These are phyloP conservation scores for Rhinocladiella similis DNA, from an alignment of 2,329 filamentous ascomycete species.

Conservation along the genomic window DNA sequence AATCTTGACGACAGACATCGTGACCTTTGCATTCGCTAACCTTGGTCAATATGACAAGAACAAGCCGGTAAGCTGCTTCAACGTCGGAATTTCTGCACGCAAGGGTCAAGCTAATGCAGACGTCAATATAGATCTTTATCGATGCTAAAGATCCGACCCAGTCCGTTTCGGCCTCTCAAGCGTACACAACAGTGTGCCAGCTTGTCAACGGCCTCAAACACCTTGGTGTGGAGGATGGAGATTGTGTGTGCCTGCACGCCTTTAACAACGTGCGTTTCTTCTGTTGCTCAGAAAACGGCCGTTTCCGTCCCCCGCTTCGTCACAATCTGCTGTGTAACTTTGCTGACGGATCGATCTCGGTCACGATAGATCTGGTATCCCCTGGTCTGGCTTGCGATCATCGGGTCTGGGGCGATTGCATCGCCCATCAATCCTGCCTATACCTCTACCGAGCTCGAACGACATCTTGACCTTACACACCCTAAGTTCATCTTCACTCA, in stretches of 20 bases:
- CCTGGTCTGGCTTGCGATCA: slow-evolving; percentile 40
- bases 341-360: slow-evolving; percentile 16
- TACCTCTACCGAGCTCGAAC: slow-evolving; percentile 48
- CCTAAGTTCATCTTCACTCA: slow-evolving; percentile 50
- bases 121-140: slow-evolving; percentile 38
- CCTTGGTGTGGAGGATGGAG: slow-evolving; percentile 40
- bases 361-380: slow-evolving; percentile 39
- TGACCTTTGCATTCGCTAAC: slow-evolving; percentile 43
- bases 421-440: slow-evolving; percentile 54
- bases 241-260: slow-evolving; percentile 45
- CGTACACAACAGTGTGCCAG: slow-evolving; percentile 38
- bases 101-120: neutral
- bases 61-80: slow-evolving; percentile 32
- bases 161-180: slow-evolving; percentile 38
- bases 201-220: slow-evolving; percentile 43
- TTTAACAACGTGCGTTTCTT: slow-evolving; percentile 42
- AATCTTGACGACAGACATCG: slow-evolving; percentile 41
- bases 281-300: slow-evolving; percentile 27
- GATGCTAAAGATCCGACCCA: slow-evolving; percentile 42
- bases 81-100: neutral
- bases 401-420: slow-evolving; percentile 51
- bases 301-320: slow-evolving; percentile 21
- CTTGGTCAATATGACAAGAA: slow-evolving; percentile 37
- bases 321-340: slow-evolving; percentile 15
- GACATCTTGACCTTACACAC: slow-evolving; percentile 46